These are phyloP conservation scores for Lasiodiplodia hormozganensis DNA, from an alignment of 2,329 filamentous ascomycete species.

Conservation along the genomic window DNA sequence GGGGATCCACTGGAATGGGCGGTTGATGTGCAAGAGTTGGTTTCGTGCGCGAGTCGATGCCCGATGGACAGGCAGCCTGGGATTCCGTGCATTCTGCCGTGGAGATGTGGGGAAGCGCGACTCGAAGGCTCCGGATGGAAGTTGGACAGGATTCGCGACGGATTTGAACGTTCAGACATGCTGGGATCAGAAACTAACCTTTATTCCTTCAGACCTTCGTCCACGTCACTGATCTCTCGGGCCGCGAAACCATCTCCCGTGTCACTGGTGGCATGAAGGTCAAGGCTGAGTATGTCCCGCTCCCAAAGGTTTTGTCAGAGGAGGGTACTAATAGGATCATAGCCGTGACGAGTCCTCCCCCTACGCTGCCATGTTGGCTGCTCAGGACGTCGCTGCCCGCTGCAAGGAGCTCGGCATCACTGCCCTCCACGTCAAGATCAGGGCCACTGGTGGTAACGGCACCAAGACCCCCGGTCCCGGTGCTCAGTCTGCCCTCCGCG, in stretches of 20 bases:
- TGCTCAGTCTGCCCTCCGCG: slow-evolving; percentile 98
- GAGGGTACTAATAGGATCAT: background rate
- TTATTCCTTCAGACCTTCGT: slow-evolving; percentile 63
- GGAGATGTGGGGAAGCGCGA: background rate
- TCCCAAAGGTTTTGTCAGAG: background rate
- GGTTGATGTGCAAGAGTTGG: background rate
- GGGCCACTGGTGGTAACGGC: slow-evolving; percentile 98
- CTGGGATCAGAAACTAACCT: background rate
- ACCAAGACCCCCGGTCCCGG: slow-evolving; percentile 99
- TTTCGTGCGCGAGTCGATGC: background rate
- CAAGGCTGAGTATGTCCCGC: slow-evolving; percentile 72
- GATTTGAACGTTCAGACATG: background rate
- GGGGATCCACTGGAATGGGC: background rate
- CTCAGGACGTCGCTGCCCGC: slow-evolving; percentile 88
- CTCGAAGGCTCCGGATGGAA: background rate
- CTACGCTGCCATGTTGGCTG: slow-evolving; percentile 99
- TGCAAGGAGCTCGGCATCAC: slow-evolving; percentile 88
- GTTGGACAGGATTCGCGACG: background rate
- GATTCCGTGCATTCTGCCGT: background rate
- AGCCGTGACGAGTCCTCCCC: slow-evolving; percentile 96
- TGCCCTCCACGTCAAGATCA: slow-evolving; percentile 99
- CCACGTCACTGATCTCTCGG: slow-evolving; percentile 98
- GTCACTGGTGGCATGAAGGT: slow-evolving; percentile 99
- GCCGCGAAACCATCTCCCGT: slow-evolving; percentile 99
- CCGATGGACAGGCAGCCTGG: background rate